Base-by-base conservation (phyloP, 306 rosid species). In the Datisca glomerata region DNA sequence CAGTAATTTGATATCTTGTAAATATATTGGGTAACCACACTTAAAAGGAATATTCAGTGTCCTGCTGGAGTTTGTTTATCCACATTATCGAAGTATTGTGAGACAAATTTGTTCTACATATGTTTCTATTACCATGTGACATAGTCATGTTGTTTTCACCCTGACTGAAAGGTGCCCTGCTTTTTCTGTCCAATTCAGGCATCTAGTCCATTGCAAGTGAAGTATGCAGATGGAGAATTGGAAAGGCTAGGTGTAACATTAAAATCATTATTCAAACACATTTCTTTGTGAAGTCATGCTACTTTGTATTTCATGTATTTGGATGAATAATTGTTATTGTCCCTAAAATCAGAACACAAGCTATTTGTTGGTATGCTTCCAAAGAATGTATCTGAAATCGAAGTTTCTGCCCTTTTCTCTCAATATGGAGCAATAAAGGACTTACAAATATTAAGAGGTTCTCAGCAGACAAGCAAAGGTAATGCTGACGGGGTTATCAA, bases 361-460 rank as follows among this genome's bases (percentile, higher is more conserved):
- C 93, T 87, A 64, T 87, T 87, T 54, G 65, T 87, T 47, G 97
- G 97, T 50, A 87, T 87, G 97, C 97, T 87, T 83, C 94, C 94
- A 15, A 87, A 87, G 68, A 83, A 79, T 68, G 76, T 87, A 41
- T 83, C 86, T 9, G 93, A 87, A 72, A 71, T 56, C 50, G 94
- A 87, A 49, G 78, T 83, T 24, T 74, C 93, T 12, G 58, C 60
- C 21, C 83, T 87, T 63, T 87, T 87, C 64, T 76, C 94, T 55
- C 28, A 55, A 8, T 68, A 74, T 22, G 94, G 97, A 68, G 60
- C 73, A 20, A 69, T 87, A 55, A 87, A 79, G 56, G 97, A 87
- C 79, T 69, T 87, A 41, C 97, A 83, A 46, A 77, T 87, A 63
- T 71, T 87, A 67, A 72, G 97, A 64, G 97, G 97, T 44, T 76